Conservation (phyloP, 2,329 filamentous ascomycete species). For the Fusarium sp. region DNA sequence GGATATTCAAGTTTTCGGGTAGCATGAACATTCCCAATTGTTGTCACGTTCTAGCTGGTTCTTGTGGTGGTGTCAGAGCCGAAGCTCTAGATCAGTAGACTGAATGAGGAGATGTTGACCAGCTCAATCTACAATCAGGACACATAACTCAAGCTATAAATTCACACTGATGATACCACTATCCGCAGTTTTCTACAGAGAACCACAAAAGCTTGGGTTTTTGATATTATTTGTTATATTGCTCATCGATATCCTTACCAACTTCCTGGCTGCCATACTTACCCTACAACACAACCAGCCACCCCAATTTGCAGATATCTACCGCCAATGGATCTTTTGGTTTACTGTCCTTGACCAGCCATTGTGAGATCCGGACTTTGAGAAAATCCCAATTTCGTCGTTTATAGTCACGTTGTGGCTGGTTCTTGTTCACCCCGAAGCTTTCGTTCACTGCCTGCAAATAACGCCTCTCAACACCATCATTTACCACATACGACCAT, state of each 20-base stretch:
- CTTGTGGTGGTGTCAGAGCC: no score
- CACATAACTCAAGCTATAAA: neutral
- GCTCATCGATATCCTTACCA: neutral
- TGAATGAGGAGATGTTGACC: no score
- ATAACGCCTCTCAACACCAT: neutral
- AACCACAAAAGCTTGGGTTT: neutral
- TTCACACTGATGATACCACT: rapidly evolving
- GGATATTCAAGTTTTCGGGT: no score
- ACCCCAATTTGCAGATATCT: neutral
- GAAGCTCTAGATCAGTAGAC: no score
- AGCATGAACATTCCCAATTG: no score
- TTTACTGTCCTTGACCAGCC: no score
- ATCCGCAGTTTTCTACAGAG: neutral
- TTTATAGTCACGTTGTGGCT: neutral
- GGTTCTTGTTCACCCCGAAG: neutral
- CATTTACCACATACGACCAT: neutral
- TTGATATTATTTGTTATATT: neutral
- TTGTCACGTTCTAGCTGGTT: no score
- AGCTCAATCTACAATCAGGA: neutral
- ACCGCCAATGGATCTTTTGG: neutral
- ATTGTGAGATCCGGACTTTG: neutral
- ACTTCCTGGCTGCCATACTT: neutral
- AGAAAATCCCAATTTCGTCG: neutral
- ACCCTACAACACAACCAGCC: neutral
- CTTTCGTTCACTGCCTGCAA: neutral